phyloP scores from a whole-genome alignment of 139 green algal genomes.

The Gonium pectorale region DNA sequence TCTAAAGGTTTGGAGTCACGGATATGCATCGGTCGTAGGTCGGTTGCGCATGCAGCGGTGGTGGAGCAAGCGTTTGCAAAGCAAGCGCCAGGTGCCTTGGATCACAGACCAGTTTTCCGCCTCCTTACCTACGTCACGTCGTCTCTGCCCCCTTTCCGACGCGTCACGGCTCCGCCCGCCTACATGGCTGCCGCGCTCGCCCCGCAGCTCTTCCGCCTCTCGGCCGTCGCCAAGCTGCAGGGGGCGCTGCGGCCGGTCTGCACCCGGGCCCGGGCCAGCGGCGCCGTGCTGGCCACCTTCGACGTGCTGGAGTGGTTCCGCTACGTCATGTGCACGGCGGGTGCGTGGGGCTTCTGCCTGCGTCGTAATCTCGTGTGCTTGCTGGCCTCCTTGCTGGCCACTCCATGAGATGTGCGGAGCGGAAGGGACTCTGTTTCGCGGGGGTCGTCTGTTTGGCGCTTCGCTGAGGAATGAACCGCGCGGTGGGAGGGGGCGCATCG shows the following conservation, averaged over 20 bases:
- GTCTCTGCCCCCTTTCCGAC: neutral
- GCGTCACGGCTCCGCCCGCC: neutral
- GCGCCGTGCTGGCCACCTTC: too few relatives aligned
- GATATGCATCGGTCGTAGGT: neutral
- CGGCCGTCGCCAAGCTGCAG: neutral
- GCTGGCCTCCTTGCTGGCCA: too few relatives aligned
- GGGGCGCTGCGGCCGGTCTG: neutral
- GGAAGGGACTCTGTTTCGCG: neutral
- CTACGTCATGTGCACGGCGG: neutral
- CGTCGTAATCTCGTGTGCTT: too few relatives aligned
- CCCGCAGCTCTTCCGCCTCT: neutral
- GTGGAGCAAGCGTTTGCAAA: too few relatives aligned
- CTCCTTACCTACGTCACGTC: neutral
- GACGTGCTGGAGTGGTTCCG: neutral
- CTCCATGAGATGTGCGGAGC: neutral
- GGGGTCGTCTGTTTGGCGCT: neutral
- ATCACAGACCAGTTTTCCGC: too few relatives aligned
- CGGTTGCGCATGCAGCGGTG: too few relatives aligned
- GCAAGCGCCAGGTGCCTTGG: too few relatives aligned
- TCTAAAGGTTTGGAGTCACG: neutral
- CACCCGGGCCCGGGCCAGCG: neutral
- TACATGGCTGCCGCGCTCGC: neutral
- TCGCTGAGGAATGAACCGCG: neutral
- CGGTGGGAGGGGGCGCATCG: neutral
- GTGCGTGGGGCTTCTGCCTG: neutral